Evolutionary conservation across 495 filamentous ascomycete species (phyloP).

Genomic region (Xylaria bambusicola): DNA sequence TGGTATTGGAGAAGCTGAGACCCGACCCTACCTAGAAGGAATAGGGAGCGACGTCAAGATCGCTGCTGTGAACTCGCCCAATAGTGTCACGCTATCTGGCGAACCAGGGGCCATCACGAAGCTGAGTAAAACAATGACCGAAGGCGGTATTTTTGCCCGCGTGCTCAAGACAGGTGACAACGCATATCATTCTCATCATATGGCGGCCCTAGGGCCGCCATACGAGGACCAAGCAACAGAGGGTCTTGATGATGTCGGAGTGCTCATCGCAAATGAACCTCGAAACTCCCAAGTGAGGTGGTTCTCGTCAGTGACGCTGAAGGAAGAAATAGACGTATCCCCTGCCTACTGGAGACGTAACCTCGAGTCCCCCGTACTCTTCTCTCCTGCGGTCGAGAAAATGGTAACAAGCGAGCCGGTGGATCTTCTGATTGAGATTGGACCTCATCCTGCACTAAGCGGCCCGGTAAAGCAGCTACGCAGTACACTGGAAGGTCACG

Average conservation of each 20-base stretch:
- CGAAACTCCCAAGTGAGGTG: not conserved
- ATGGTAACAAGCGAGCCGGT: constrained; percentile 9
- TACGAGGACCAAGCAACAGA: constrained; percentile 23
- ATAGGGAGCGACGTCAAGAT: constrained; percentile 20
- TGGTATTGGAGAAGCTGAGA: constrained; percentile 20
- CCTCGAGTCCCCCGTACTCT: constrained; percentile 40
- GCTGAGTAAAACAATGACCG: constrained; percentile 48
- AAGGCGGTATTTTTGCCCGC: constrained; percentile 47
- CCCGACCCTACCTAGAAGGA: constrained; percentile 24
- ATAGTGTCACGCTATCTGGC: constrained; percentile 35
- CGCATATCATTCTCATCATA: constrained; percentile 66
- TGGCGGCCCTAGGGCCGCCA: constrained; percentile 44
- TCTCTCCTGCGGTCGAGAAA: constrained; percentile 35
- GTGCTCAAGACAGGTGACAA: constrained; percentile 38
- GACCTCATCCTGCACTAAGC: constrained; percentile 57
- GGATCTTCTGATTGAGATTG: constrained; percentile 52
- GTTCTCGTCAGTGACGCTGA: constrained; percentile 15
- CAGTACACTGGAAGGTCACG: constrained; percentile 17
- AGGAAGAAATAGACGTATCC: not conserved
- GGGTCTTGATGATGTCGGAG: not conserved
- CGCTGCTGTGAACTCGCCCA: constrained; percentile 42
- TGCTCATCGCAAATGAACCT: not conserved
- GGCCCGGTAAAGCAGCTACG: constrained; percentile 52
- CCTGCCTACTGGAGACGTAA: constrained; percentile 44
- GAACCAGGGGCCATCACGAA: constrained; percentile 29